Percentiles rank a stretch among this genome's conserved stretches.
phyloP scores from a whole-genome alignment of 106 monocot species.

The Narthecium ossifragum region DNA sequence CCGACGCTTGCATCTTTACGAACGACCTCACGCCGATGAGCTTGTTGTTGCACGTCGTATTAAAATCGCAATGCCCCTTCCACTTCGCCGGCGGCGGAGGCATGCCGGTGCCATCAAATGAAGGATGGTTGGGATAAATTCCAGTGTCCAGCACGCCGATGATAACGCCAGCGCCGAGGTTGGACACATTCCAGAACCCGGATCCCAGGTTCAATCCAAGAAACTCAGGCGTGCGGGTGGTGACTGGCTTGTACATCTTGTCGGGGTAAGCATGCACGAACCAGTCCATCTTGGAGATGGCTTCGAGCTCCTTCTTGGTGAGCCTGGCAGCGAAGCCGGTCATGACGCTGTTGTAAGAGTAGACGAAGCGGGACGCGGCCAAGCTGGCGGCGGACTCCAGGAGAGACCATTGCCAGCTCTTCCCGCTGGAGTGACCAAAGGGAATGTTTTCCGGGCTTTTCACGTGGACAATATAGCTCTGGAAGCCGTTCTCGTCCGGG shows the following conservation, averaged over 20 bases:
- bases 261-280: conserved; percentile 39
- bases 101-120: conserved; percentile 29
- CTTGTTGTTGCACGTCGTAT: conserved; percentile 40
- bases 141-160: conserved; percentile 48
- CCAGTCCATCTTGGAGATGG: conserved; percentile 15
- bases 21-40: conserved; percentile 24
- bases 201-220: conserved; percentile 17
- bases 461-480: conserved; percentile 16
- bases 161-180: conserved; percentile 25
- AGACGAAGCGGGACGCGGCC: background rate
- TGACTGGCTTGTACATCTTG: conserved; percentile 1
- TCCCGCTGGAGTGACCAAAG: background rate
- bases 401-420: conserved; percentile 21
- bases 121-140: conserved; percentile 33
- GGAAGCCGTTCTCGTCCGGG: too few relatives aligned
- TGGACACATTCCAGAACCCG: conserved; percentile 10
- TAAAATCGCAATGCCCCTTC: conserved; percentile 35
- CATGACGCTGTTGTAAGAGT: conserved; percentile 4
- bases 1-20: background rate
- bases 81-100: conserved; percentile 25
- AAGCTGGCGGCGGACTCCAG: conserved; percentile 7
- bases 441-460: background rate
- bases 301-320: conserved; percentile 21
- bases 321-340: conserved; percentile 38
- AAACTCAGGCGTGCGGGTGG: conserved; percentile 59